These are phyloP conservation scores for Globisporangium recalcitrans DNA, from an alignment of 352 stramenopile genomes.

Conservation along the genomic window DNA sequence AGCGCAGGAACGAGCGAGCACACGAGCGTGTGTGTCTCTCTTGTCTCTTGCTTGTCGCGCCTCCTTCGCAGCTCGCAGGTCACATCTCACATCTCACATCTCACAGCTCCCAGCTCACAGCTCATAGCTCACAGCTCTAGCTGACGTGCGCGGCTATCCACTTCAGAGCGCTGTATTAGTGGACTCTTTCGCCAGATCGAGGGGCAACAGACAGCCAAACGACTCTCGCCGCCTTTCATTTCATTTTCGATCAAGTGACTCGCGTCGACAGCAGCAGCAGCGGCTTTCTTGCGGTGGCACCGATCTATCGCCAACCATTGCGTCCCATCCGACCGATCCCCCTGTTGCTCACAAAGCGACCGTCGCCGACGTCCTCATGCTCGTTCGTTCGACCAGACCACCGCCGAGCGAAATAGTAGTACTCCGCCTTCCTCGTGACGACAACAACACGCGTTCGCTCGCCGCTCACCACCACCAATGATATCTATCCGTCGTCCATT, in stretches of 20 bases:
- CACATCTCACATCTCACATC: background rate
- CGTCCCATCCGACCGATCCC: background rate
- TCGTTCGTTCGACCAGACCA: background rate
- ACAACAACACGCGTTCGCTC: background rate
- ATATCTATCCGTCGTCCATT: background rate
- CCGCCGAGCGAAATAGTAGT: background rate
- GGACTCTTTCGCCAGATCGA: background rate
- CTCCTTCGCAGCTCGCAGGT: background rate
- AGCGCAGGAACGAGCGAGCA: background rate
- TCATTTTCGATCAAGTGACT: background rate
- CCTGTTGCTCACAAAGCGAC: background rate
- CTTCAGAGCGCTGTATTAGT: background rate
- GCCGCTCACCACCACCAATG: background rate
- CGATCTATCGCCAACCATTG: background rate
- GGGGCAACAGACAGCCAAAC: background rate
- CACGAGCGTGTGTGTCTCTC: background rate
- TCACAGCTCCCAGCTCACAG: background rate
- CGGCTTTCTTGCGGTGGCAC: background rate
- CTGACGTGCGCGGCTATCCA: background rate
- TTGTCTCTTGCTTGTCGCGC: background rate
- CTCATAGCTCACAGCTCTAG: background rate
- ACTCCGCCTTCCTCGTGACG: background rate
- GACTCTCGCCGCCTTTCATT: background rate
- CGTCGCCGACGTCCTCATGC: background rate
- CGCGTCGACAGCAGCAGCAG: background rate